A percentile compares a stretch with the other conserved stretches of the same genome.
phyloP scores from a whole-genome alignment of 2,329 filamentous ascomycete species.

The Cercospora sesami region DNA sequence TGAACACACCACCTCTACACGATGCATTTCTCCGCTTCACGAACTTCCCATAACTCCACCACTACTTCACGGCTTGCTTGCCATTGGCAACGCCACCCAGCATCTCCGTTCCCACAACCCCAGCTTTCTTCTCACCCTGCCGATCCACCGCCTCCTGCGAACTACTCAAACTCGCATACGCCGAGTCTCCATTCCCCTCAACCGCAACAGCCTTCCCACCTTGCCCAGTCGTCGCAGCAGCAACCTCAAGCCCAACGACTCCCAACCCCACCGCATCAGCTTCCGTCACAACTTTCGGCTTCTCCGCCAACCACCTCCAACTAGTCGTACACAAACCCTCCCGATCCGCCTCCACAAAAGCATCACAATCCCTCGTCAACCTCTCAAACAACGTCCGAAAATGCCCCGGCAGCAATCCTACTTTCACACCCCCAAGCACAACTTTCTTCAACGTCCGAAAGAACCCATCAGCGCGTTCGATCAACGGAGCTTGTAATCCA shows the following conservation, averaged over 20 bases:
- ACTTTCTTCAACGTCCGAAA: slow-evolving; percentile 26
- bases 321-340: slow-evolving; percentile 32
- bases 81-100: not conserved
- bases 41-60: not conserved
- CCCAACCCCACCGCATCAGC: not conserved
- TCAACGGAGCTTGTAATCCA: slow-evolving; percentile 34
- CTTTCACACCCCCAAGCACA: slow-evolving; percentile 26
- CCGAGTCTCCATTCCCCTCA: slow-evolving; percentile 9
- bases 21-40: not conserved
- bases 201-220: not conserved
- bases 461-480: slow-evolving; percentile 32
- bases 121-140: not conserved
- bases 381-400: slow-evolving; percentile 35
- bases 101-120: not conserved
- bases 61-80: not conserved
- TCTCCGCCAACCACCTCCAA: slow-evolving; percentile 36
- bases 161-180: slow-evolving; percentile 18
- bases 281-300: slow-evolving; percentile 17
- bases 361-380: slow-evolving; percentile 32
- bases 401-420: slow-evolving; percentile 32
- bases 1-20: not conserved
- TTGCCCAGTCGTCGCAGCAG: not conserved
- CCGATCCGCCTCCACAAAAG: slow-evolving; percentile 34
- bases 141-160: slow-evolving; percentile 18
- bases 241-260: not conserved